These are phyloP conservation scores for Podila minutissima DNA, from an alignment of 192 early-diverging fungal species.

Conservation along the genomic window DNA sequence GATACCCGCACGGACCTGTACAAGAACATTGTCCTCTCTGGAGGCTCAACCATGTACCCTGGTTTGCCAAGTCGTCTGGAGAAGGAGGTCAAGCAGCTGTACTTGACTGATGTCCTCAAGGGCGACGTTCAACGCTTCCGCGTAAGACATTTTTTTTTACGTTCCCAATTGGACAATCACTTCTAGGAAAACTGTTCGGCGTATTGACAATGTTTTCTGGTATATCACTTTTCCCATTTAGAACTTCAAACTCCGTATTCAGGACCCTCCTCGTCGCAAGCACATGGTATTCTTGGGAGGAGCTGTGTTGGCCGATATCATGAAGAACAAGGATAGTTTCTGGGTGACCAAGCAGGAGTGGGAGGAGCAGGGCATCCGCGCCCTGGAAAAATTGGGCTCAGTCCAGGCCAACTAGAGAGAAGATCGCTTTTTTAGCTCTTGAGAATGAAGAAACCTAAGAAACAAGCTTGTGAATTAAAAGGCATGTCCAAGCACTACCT, in stretches of 20 bases:
- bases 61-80: conserved; percentile 96
- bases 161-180: background rate
- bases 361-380: conserved; percentile 86
- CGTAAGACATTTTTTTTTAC: conserved; percentile 58
- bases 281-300: conserved; percentile 99
- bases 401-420: conserved; percentile 16
- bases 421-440: background rate
- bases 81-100: conserved; percentile 98
- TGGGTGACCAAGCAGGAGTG: conserved; percentile 97
- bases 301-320: conserved; percentile 93
- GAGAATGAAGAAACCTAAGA: background rate
- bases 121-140: conserved; percentile 84
- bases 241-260: conserved; percentile 98
- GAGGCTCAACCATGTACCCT: conserved; percentile 99
- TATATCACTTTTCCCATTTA: conserved; percentile 23
- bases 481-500: background rate
- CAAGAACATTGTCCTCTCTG: conserved; percentile 98
- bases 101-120: conserved; percentile 87
- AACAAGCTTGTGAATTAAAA: background rate
- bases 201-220: background rate
- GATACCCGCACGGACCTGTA: conserved; percentile 96
- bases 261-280: conserved; percentile 97
- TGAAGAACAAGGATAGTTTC: conserved; percentile 89
- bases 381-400: conserved; percentile 68
- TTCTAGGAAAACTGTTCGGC: background rate